Evolutionary conservation across 805 yeast species (phyloP).

Genomic region (Saturnispora hagleri): DNA sequence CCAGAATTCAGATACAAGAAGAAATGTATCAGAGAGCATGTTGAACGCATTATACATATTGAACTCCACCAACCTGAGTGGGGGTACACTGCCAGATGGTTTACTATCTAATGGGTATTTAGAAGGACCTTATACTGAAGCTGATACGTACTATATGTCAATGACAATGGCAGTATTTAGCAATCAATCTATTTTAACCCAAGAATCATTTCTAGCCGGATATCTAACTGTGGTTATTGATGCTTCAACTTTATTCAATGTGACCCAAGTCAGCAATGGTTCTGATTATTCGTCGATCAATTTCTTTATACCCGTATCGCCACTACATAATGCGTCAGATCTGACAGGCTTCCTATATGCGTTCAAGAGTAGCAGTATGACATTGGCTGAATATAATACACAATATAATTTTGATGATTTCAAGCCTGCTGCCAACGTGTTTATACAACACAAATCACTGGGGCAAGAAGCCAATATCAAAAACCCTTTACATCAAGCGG

Average conservation of each 20-base stretch:
- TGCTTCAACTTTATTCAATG: slow-evolving; percentile 21
- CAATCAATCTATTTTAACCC: slow-evolving; percentile 57
- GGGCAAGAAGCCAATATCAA: slow-evolving; percentile 35
- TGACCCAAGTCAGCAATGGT: slow-evolving; percentile 24
- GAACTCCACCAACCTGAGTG: slow-evolving; percentile 4
- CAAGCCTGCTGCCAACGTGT: slow-evolving; percentile 21
- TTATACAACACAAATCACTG: slow-evolving; percentile 17
- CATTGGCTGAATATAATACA: not conserved
- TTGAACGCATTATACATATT: slow-evolving; percentile 34
- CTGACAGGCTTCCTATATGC: slow-evolving; percentile 33
- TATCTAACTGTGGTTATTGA: slow-evolving; percentile 55
- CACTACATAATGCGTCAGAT: slow-evolving; percentile 17
- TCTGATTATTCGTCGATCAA: slow-evolving; percentile 28
- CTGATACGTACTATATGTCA: slow-evolving; percentile 48
- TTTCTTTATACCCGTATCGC: slow-evolving; percentile 19
- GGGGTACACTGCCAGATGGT: slow-evolving; percentile 32
- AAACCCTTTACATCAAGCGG: slow-evolving; percentile 28
- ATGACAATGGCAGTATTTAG: slow-evolving; percentile 70
- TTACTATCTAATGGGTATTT: slow-evolving; percentile 37
- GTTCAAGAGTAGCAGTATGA: slow-evolving; percentile 28
- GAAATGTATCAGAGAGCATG: slow-evolving; percentile 30
- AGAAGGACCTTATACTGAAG: slow-evolving; percentile 56
- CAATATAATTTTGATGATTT: slow-evolving; percentile 12
- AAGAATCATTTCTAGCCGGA: slow-evolving; percentile 56
- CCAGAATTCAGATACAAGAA: slow-evolving; percentile 25